phyloP scores from a whole-genome alignment of 805 yeast species.

The Saccharomycopsis sp. region DNA sequence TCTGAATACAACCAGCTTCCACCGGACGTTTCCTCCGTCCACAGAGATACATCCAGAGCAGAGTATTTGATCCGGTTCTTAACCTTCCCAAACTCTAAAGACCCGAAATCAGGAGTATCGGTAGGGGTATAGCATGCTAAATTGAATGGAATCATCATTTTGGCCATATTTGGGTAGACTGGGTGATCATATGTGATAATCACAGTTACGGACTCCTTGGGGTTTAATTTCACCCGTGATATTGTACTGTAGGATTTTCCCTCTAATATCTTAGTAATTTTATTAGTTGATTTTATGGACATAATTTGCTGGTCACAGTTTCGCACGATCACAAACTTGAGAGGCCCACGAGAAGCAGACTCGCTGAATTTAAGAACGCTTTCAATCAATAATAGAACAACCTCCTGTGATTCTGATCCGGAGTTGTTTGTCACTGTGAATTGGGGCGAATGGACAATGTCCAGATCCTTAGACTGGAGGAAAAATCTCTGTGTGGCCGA shows the following conservation, averaged over 20 bases:
- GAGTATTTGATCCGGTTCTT: conserved; percentile 23
- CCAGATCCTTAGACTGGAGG: conserved; percentile 26
- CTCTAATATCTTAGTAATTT: conserved; percentile 15
- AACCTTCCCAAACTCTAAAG: conserved; percentile 30
- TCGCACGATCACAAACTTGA: conserved; percentile 25
- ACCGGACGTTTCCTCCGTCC: conserved; percentile 43
- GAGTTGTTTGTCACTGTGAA: conserved; percentile 34
- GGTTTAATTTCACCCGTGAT: conserved; percentile 24
- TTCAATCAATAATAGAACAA: conserved; percentile 41
- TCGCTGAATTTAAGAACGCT: conserved; percentile 12
- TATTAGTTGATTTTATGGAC: conserved; percentile 19
- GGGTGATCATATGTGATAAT: conserved; percentile 15
- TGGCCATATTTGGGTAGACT: neutral
- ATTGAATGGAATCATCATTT: neutral
- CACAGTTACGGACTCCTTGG: conserved; percentile 29
- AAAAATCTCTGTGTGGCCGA: conserved; percentile 19
- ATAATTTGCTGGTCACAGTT: conserved; percentile 29
- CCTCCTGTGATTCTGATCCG: conserved; percentile 25
- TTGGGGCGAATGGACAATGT: conserved; percentile 36
- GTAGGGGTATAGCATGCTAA: neutral
- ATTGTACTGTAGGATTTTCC: neutral
- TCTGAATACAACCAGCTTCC: conserved; percentile 47
- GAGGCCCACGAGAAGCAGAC: conserved; percentile 13
- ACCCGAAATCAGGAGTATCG: neutral
- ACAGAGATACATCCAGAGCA: conserved; percentile 32